Base-by-base conservation (phyloP, 2,329 filamentous ascomycete species). In the Aspergillus quadricinctus region DNA sequence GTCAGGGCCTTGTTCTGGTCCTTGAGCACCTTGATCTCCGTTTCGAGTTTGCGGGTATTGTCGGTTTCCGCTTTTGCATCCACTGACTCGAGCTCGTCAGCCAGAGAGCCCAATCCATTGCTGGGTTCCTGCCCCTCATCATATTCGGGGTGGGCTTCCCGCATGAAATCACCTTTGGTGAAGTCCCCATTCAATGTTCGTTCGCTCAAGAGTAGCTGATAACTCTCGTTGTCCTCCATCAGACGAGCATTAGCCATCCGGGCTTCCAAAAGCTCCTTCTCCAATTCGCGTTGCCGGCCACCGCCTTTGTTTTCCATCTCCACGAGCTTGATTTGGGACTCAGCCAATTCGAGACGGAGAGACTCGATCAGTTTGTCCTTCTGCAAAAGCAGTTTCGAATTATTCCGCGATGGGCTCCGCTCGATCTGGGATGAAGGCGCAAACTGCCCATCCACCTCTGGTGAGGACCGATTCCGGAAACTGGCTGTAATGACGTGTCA, bases 201-300 rank as follows among this genome's bases (percentile, higher is more conserved):
- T 74, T 97, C 92, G 69, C 92, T 91, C 25, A 99, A 85, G 19
- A 99, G 85, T 40, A 97, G 83, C 75, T 97, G 93, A 75, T 96
- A 99, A 76, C 92, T 96, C 76, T 99, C 94, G 68, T 97, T 97
- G 75, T 99, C 94, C 76, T 99, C 94, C 89, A 97, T 94, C 61
- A 99, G 80, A 48, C 92, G 86, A 56, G 94, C 94, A 70, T 97
- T 99, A 64, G 92, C 89, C 88, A 97, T 94, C 67, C 92, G 90
- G 41, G 91, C 88, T 70, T 97, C 93, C 76, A 97, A 86, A 52
- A 97, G 83, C 62, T 90, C 85, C 66, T 89, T 88, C 76, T 97
- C 92, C n/a, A 97, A 83, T 73, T 96, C 91, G 63, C 90, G 89
- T 69, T 96, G 79, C 28, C 89, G 87, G 48, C 91, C 92, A 53